These are phyloP conservation scores for Colletotrichum scovillei DNA, from an alignment of 2,329 filamentous ascomycete genomes.

Conservation along the genomic window DNA sequence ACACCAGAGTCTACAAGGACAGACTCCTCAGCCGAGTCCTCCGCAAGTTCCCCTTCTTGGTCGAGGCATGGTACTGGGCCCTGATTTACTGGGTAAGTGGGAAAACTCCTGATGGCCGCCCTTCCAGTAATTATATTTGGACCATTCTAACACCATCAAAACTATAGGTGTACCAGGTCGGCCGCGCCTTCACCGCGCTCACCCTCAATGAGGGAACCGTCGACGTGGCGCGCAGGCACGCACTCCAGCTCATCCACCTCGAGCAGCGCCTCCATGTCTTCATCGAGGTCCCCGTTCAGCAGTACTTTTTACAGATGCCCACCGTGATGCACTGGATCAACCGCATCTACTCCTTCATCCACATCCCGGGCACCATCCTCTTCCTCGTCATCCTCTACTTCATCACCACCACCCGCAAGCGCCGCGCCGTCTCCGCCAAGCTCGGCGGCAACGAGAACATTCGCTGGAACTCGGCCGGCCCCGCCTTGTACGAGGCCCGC, in stretches of 20 bases:
- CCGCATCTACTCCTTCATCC: slow-evolving; percentile 80
- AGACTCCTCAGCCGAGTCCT: slow-evolving; percentile 73
- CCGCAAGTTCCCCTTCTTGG: slow-evolving; percentile 76
- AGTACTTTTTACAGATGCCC: slow-evolving; percentile 61
- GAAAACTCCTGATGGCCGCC: slow-evolving; percentile 39
- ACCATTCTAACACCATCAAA: background rate
- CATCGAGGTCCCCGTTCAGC: slow-evolving; percentile 71
- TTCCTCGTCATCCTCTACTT: slow-evolving; percentile 75
- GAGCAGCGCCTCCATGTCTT: slow-evolving; percentile 74
- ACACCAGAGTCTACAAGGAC: slow-evolving; percentile 69
- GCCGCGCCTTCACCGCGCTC: slow-evolving; percentile 77
- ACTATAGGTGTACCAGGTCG: slow-evolving; percentile 76
- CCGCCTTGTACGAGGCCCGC: slow-evolving; percentile 64
- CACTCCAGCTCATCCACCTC: slow-evolving; percentile 74
- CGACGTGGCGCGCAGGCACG: slow-evolving; percentile 74
- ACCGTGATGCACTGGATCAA: slow-evolving; percentile 76
- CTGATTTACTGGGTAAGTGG: slow-evolving; percentile 78
- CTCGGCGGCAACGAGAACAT: slow-evolving; percentile 43
- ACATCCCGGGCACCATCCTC: slow-evolving; percentile 80
- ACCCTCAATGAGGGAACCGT: slow-evolving; percentile 76
- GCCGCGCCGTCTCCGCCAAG: slow-evolving; percentile 45
- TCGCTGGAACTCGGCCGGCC: slow-evolving; percentile 46
- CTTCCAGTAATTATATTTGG: too few relatives aligned
- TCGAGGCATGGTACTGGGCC: slow-evolving; percentile 83
- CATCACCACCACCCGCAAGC: slow-evolving; percentile 73